Evolutionary conservation across 768 basidiomycete species (phyloP), one percentile per base, ranked within the genome.

Genomic region (Boletus subparvulus): DNA sequence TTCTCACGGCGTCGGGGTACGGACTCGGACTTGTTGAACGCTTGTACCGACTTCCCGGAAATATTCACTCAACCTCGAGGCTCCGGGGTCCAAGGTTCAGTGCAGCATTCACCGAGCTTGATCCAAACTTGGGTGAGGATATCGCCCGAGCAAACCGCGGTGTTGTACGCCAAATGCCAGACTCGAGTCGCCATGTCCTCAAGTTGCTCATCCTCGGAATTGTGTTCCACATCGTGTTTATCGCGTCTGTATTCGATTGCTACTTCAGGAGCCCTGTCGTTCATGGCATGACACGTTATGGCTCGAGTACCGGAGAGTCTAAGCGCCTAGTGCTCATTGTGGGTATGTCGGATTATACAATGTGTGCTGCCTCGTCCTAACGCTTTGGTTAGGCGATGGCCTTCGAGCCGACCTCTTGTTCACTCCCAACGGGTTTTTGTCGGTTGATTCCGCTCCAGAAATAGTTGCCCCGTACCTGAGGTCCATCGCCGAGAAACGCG

Each of bases 191-290:
- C 30, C 59, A 61, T 60, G 69, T 72, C 47, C 32, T 64, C 65
- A 62, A 74, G 54, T 74, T 90, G 16, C 78, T 92, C 16, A 56
- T 81, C n/a, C 69, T 89, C 41, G 88, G 88, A 33, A 77, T 93
- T 37, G 65, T 86, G 39, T 92, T 92, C 65, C 91, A 94, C 66
- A 69, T 89, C 50, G 76, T 85, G 6, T 90, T 84, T 70, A 87
- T 88, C 51, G 80, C 78, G 36, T 84, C 87, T 4, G 83, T 78
- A 16, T 94, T 94, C 72, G 90, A 93, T 73, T 92, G 91, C 71
- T 94, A 94, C 69, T 94, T 94, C 69, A 88, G 83, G 26, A 89
- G 85, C 62, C 88, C 90, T 0, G 88, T 91, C 9, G 88, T 90
- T 24, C 79, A 85, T 75, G 89, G 88, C 48, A 91, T 92, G 88